phyloP scores from a whole-genome alignment of 345 rosid genomes.

The Hibiscus trionum region DNA sequence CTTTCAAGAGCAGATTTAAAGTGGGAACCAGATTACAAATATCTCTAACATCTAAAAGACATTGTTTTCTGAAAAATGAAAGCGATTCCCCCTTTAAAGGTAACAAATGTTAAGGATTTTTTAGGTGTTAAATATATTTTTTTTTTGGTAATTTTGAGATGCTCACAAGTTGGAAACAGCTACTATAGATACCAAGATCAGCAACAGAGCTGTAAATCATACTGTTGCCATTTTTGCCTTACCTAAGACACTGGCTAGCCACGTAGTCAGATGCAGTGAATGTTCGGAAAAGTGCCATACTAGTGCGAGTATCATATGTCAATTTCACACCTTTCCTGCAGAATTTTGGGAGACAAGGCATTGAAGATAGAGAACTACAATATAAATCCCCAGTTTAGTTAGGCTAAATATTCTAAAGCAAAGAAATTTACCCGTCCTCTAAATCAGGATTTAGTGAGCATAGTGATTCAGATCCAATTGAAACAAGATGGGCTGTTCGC shows the following conservation, averaged over 20 bases:
- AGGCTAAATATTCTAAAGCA: slow-evolving; percentile 4
- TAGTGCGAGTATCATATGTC: slow-evolving; percentile 60
- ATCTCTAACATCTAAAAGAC: neutral
- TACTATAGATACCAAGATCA: neutral
- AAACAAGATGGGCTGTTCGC: slow-evolving; percentile 68
- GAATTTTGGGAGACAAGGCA: slow-evolving; percentile 9
- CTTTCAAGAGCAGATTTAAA: neutral
- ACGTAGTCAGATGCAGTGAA: slow-evolving; percentile 73
- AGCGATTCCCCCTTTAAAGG: neutral
- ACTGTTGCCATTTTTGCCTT: slow-evolving; percentile 8
- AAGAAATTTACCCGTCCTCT: slow-evolving; percentile 57
- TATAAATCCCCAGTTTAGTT: slow-evolving; percentile 4
- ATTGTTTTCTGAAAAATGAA: neutral
- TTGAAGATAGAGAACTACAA: neutral
- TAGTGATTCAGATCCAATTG: slow-evolving; percentile 54
- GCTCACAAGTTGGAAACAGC: neutral
- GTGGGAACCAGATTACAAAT: neutral
- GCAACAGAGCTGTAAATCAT: neutral
- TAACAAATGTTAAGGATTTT: neutral
- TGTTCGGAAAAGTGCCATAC: slow-evolving; percentile 58
- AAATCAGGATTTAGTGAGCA: slow-evolving; percentile 42
- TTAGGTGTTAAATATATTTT: neutral
- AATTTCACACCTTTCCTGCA: slow-evolving; percentile 52
- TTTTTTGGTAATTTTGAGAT: neutral
- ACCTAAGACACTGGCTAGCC: slow-evolving; percentile 73